These are phyloP conservation scores for Aspergillus nidulans DNA, from an alignment of 495 filamentous ascomycete species.

Conservation along the genomic window DNA sequence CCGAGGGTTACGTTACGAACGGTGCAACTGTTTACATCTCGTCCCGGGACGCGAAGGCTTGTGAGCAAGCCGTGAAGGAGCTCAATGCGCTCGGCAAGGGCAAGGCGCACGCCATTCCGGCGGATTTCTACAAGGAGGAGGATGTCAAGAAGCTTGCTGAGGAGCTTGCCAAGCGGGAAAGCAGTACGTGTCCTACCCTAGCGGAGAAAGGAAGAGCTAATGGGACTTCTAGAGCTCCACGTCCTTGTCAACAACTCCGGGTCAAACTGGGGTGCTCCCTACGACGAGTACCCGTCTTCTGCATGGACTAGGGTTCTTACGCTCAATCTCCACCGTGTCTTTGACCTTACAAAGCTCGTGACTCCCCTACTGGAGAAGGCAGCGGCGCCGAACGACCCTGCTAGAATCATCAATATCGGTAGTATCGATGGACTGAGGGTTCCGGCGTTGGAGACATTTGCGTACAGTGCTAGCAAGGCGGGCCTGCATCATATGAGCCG, in stretches of 20 bases:
- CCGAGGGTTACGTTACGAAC: conserved; percentile 71
- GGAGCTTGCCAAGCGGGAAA: conserved; percentile 59
- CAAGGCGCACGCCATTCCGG: conserved; percentile 58
- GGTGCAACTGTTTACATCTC: conserved; percentile 83
- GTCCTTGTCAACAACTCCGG: conserved; percentile 81
- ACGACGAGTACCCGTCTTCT: conserved; percentile 62
- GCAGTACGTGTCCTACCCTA: conserved; percentile 34
- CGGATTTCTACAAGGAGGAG: conserved; percentile 72
- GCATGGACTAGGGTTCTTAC: conserved; percentile 73
- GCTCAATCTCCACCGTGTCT: conserved; percentile 76
- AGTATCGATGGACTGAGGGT: conserved; percentile 66
- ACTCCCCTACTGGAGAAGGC: conserved; percentile 66
- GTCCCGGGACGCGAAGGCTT: conserved; percentile 62
- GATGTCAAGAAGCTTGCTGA: conserved; percentile 60
- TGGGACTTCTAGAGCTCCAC: conserved; percentile 50
- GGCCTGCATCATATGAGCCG: conserved; percentile 68
- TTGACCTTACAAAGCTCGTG: conserved; percentile 69
- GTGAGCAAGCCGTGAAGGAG: conserved; percentile 53
- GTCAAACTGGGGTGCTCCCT: conserved; percentile 63
- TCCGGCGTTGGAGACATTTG: conserved; percentile 67
- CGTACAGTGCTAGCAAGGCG: conserved; percentile 70
- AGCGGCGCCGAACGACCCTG: conserved; percentile 43
- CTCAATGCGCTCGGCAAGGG: conserved; percentile 61
- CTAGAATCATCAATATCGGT: conserved; percentile 73
- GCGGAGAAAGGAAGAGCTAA: not conserved